A percentile compares a stretch with the other conserved stretches of the same genome.
Evolutionary conservation across 192 early-diverging fungal genomes (phyloP).

Genomic region (Coemansia javaensis): DNA sequence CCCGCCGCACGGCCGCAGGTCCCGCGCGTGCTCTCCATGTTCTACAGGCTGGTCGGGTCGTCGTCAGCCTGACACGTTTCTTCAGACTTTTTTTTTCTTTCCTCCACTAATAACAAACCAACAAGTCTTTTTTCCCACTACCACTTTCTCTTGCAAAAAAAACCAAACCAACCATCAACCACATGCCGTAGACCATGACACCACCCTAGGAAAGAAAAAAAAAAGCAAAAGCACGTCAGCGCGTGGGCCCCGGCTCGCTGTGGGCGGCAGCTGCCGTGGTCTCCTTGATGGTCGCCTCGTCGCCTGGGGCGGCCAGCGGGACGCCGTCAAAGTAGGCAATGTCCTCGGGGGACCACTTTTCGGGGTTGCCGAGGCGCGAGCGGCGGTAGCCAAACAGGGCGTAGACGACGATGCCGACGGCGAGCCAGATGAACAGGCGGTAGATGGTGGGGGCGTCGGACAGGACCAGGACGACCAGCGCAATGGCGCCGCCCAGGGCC

Average conservation of each 20-base stretch:
- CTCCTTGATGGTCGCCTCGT: too few relatives aligned
- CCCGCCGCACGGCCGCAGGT: not conserved
- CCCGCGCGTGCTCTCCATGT: conserved; percentile 39
- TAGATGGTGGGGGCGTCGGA: conserved; percentile 62
- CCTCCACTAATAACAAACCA: not conserved
- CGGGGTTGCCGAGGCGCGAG: conserved; percentile 60
- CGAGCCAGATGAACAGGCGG: conserved; percentile 77
- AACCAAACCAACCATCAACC: too few relatives aligned
- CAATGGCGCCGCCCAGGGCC: conserved; percentile 55
- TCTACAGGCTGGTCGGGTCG: conserved; percentile 41
- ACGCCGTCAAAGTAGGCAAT: conserved; percentile 38
- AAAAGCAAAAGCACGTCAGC: not conserved
- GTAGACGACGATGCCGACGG: conserved; percentile 73
- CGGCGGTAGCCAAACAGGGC: conserved; percentile 58
- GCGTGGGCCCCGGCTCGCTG: not conserved
- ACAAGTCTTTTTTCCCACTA: not conserved
- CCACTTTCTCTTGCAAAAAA: too few relatives aligned
- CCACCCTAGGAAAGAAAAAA: not conserved
- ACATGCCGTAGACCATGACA: too few relatives aligned
- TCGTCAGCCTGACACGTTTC: conserved; percentile 4
- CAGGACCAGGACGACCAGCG: conserved; percentile 62
- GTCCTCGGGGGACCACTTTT: conserved; percentile 43
- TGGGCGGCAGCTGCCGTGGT: not conserved
- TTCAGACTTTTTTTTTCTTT: not conserved
- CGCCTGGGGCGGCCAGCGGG: conserved; percentile 4